Evolutionary conservation across 164 flowering plant species (phyloP).

Genomic region (Platanus orientalis): DNA sequence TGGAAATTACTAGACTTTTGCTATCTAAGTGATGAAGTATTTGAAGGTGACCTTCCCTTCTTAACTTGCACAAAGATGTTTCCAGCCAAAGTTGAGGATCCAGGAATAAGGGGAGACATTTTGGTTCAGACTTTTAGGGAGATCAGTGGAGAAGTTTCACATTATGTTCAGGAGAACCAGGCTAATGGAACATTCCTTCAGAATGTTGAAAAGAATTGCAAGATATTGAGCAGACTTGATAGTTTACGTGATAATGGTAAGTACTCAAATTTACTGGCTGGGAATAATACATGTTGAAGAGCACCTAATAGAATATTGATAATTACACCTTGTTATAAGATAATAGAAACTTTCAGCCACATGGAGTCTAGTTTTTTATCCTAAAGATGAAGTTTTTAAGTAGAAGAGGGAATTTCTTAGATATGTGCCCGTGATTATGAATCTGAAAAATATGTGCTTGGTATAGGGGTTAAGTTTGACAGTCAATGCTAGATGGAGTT

Average conservation of each 20-base stretch:
- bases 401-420: too few species aligned
- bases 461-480: not conserved
- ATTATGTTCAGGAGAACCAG: constrained; percentile 26
- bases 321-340: too few species aligned
- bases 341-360: too few species aligned
- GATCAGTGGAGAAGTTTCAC: constrained; percentile 39
- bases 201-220: constrained; percentile 44
- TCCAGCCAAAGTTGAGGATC: constrained; percentile 88
- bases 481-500: not conserved
- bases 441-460: not conserved
- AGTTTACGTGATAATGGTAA: constrained; percentile 50
- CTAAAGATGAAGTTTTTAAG: too few species aligned
- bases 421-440: too few species aligned
- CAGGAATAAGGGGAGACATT: constrained; percentile 81
- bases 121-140: constrained; percentile 71
- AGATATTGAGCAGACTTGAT: constrained; percentile 41
- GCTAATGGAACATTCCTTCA: constrained; percentile 60
- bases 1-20: constrained; percentile 77
- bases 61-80: constrained; percentile 67
- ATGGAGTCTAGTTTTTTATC: too few species aligned
- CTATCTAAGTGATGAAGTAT: constrained; percentile 59
- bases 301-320: too few species aligned
- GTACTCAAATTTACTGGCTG: constrained; percentile 1
- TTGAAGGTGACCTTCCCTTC: constrained; percentile 35
- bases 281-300: not conserved